Percentiles rank a stretch among this genome's conserved stretches.
Evolutionary conservation across 805 yeast genomes (phyloP).

Genomic region (Candida endomychidarum): DNA sequence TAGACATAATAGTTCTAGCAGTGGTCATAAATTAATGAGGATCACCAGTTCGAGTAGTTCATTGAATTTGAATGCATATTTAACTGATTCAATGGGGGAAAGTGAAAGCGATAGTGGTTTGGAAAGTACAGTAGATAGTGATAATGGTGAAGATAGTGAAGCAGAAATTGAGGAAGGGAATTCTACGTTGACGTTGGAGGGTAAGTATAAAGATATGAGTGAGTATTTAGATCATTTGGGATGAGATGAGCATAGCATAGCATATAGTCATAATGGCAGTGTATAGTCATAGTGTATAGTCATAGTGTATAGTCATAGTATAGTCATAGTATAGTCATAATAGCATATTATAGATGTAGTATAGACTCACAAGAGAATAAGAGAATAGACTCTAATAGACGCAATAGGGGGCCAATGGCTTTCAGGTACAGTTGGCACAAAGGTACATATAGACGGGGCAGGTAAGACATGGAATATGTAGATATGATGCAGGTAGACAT

Average conservation of each 20-base stretch:
- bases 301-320: no score
- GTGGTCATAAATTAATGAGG: constrained; percentile 28
- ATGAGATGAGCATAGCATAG: neutral
- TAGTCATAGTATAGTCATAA: no score
- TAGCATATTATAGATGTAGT: no score
- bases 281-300: no score
- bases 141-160: constrained; percentile 3
- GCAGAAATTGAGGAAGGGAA: constrained; percentile 12
- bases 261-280: no score
- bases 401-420: no score
- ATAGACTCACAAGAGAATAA: no score
- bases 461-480: no score
- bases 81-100: constrained; percentile 27
- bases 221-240: constrained; percentile 14
- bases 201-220: constrained; percentile 11
- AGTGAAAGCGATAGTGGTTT: constrained; percentile 1
- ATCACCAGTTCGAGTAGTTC: constrained; percentile 42
- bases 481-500: no score
- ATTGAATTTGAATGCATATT: constrained; percentile 41
- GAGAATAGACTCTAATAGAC: no score
- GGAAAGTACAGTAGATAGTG: constrained; percentile 6
- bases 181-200: constrained; percentile 14
- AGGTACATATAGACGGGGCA: no score
- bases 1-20: constrained; percentile 30
- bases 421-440: no score